Evolutionary conservation across 2,329 filamentous ascomycete species (phyloP), one percentile per base, ranked within the genome.

Genomic region (Chaetomium sp.): DNA sequence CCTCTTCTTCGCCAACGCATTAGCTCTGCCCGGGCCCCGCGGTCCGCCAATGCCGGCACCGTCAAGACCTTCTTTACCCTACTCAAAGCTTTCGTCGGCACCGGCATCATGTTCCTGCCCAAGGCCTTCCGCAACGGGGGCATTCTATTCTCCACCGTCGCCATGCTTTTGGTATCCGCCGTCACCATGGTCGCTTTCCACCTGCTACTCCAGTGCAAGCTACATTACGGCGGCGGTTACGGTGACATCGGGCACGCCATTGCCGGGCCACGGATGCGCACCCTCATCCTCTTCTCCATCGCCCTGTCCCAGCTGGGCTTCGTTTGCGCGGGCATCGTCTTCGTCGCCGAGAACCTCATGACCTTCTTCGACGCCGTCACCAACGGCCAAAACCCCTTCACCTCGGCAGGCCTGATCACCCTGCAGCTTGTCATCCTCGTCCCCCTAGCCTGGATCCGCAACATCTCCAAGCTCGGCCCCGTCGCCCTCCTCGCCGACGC

Each of bases 81-180:
- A 10, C 79, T 93, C 59, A 93, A 93, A 75, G 90, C 90, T 1
- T 93, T 93, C 71, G 85, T 93, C 60, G 90, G 90, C 56, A 93
- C 90, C 0, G 90, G 90, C 66, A 92, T 93, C 74, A 91, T 93
- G 87, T 93, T 93, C 72, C 75, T 93, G 53, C 90, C 90, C 55
- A 92, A 91, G 73, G 90, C 90, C 0, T 93, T 92, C 77, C 86
- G 86, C 72, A 93, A 93, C 69, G 90, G 90, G 42, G 90, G 90
- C 27, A 87, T 93, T 59, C 78, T 92, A 12, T 93, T 93, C 73
- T 92, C 90, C 0, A 88, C 87, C 0, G 76, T 91, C 57, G 87
- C 88, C 0, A 83, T 93, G 69, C 76, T 92, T 54, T 77, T 80
- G 10, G 84, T 92, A 2, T 87, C 90, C 1, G 73, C 84, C 23